Conservation (phyloP, 1,139 yeast genomes). For the Nakaseomyces bracarensis region DNA sequence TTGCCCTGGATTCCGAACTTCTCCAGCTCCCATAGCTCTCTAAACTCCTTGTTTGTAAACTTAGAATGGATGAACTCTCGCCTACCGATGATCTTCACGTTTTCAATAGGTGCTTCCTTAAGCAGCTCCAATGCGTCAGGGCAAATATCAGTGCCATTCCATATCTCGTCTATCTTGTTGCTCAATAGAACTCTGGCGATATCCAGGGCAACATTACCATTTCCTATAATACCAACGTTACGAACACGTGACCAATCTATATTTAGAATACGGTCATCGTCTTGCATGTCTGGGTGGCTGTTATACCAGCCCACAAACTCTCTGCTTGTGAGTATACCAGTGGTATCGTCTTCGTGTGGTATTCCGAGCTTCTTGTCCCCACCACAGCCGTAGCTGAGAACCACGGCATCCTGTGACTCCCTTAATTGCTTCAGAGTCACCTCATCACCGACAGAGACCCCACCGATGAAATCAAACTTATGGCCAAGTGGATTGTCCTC, state of each 20-base stretch:
- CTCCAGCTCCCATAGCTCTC: conserved; percentile 68
- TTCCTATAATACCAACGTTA: conserved; percentile 78
- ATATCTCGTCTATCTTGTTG: conserved; percentile 42
- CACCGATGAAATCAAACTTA: conserved; percentile 64
- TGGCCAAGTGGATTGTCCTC: conserved; percentile 18
- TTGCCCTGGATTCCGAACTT: conserved; percentile 46
- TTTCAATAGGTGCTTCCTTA: conserved; percentile 44
- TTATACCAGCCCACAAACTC: conserved; percentile 95
- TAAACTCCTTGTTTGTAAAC: conserved; percentile 83
- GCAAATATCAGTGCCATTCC: conserved; percentile 70
- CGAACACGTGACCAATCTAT: conserved; percentile 46
- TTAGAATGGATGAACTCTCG: conserved; percentile 80
- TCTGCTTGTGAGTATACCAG: conserved; percentile 75
- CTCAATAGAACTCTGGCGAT: conserved; percentile 72
- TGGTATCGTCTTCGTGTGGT: conserved; percentile 48
- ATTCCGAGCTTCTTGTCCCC: conserved; percentile 50
- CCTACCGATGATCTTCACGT: conserved; percentile 72
- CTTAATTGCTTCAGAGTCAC: conserved; percentile 43
- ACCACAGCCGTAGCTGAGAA: conserved; percentile 78
- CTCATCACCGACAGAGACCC: conserved; percentile 58
- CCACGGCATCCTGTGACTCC: conserved; percentile 57
- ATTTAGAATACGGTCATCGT: conserved; percentile 26
- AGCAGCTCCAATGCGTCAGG: conserved; percentile 50
- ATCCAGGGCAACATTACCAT: conserved; percentile 96
- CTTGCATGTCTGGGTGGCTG: conserved; percentile 57